A percentile compares a stretch with the other conserved stretches of the same genome.
Conservation (phyloP, 805 yeast species). For the Lipomyces japonicus region DNA sequence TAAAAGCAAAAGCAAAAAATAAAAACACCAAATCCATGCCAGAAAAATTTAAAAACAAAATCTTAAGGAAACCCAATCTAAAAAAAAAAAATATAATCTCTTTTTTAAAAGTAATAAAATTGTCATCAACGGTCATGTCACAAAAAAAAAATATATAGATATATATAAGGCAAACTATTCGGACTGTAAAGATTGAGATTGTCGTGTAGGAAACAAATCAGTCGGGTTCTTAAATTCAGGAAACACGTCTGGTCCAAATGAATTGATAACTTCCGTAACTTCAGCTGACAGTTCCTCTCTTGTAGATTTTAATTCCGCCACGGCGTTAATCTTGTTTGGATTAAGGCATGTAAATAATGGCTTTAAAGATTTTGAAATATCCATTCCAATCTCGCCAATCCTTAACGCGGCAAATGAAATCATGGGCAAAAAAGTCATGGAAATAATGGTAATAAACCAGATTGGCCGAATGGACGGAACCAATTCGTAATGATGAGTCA, state of each 20-base stretch:
- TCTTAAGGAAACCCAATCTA: too few relatives aligned
- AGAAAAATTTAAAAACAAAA: too few relatives aligned
- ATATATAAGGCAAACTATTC: background rate
- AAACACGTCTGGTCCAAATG: conserved; percentile 76
- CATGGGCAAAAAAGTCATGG: conserved; percentile 60
- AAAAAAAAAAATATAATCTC: background rate
- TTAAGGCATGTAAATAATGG: conserved; percentile 60
- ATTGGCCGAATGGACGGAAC: conserved; percentile 29
- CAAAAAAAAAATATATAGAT: background rate
- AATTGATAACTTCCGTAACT: conserved; percentile 75
- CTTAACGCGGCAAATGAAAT: conserved; percentile 88
- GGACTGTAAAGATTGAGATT: too few relatives aligned
- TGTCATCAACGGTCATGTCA: background rate
- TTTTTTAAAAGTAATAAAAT: too few relatives aligned
- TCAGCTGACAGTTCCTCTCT: conserved; percentile 63
- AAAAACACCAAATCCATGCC: too few relatives aligned
- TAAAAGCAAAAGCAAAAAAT: background rate
- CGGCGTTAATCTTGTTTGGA: conserved; percentile 39
- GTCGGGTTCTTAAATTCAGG: conserved; percentile 75
- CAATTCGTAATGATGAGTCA: conserved; percentile 37
- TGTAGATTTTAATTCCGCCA: conserved; percentile 53
- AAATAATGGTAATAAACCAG: conserved; percentile 43
- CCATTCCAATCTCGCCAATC: conserved; percentile 92
- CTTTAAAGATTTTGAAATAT: conserved; percentile 72
- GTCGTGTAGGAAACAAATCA: too few relatives aligned